Conservation (phyloP, 305 asterid species). For the Ilex paraguariensis region DNA sequence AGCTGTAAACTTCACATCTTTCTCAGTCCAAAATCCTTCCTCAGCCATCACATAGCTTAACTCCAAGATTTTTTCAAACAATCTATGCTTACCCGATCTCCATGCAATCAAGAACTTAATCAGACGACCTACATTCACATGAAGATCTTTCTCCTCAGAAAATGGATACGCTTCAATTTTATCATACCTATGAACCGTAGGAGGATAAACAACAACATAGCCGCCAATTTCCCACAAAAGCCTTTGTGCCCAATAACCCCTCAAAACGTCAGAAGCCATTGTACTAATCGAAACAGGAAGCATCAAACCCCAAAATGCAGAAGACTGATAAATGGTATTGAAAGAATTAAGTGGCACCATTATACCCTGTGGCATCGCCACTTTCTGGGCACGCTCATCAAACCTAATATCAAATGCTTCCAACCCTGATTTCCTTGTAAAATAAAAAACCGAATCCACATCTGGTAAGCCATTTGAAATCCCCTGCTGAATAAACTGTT, state of each 20-base stretch:
- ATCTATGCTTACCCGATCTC: background rate
- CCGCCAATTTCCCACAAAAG: slow-evolving; percentile 4
- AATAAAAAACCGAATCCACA: slow-evolving; percentile 2
- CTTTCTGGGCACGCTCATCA: background rate
- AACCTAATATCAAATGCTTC: background rate
- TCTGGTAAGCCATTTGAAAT: background rate
- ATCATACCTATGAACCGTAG: background rate
- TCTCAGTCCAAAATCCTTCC: no score
- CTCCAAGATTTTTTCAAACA: background rate
- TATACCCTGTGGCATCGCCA: background rate
- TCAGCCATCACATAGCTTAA: background rate
- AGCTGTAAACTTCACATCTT: background rate
- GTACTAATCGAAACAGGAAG: background rate
- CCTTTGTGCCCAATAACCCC: slow-evolving; percentile 1
- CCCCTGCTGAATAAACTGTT: background rate
- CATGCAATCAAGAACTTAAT: slow-evolving; percentile 2
- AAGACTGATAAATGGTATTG: background rate
- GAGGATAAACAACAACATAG: slow-evolving; percentile 1
- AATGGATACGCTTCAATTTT: slow-evolving; percentile 2
- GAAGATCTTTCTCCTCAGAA: slow-evolving; percentile 2
- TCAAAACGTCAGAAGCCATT: background rate
- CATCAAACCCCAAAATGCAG: slow-evolving; percentile 4
- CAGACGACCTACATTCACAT: background rate
- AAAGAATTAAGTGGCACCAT: slow-evolving; percentile 1
- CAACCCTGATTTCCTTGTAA: background rate